Evolutionary conservation across 345 rosid species (phyloP), one percentile per base, ranked within the genome.

Genomic region (Bruguiera sexangula): DNA sequence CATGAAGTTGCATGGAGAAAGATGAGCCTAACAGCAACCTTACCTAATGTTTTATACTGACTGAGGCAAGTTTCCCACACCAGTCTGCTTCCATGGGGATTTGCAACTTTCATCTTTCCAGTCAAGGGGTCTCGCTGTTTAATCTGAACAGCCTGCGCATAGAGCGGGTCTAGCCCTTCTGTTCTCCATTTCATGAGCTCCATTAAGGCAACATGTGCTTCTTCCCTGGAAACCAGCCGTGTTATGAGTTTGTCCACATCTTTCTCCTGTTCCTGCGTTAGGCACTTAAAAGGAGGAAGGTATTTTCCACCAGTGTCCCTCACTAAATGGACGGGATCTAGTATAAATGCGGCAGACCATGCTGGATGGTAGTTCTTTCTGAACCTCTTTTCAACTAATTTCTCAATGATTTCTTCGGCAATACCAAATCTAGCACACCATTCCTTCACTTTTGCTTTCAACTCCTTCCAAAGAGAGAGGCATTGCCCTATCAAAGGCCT

Each of bases 141-240:
- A 55, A 85, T 79, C 78, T 85, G 89, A 70, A 85, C 89, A 39
- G 89, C 89, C 80, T 81, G 86, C 8, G 89, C 89, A 69, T 85
- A 85, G 1, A 85, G 71, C 6, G 89, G 86, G 48, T 85, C 89
- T 29, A 85, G 63, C 64, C 89, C 89, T 81, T 85, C 89, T 53
- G 86, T 60, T 67, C 89, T 81, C 89, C 89, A 85, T 78, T 85
- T 85, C 86, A 85, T 75, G 65, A 85, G 89, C 76, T 85, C 89
- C 86, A 82, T 83, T 48, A 81, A 64, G 19, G 86, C 89, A 64
- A 79, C 70, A 75, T 83, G 86, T 58, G 85, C 82, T 75, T 85
- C 86, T 73, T 85, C 89, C 65, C 82, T 69, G 20, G 85, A 71
- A 66, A 78, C 86, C 34, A 85, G 72, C 37, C 84, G 73, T 50